Conservation (phyloP, 164 flowering plant genomes). For the Platanus orientalis region DNA sequence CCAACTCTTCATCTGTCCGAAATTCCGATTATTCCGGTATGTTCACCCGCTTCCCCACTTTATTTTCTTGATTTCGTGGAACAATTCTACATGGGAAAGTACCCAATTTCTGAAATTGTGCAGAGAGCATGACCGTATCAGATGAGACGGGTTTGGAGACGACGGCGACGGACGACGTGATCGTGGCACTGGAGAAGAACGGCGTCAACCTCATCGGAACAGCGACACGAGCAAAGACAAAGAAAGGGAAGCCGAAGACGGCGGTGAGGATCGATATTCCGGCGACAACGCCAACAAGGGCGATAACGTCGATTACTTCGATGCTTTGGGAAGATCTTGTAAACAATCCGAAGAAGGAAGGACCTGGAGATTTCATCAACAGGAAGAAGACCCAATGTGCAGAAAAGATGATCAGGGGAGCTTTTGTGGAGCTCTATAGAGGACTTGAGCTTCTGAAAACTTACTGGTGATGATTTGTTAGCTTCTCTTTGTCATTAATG, state of each 20-base stretch:
- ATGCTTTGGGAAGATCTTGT: conserved; percentile 85
- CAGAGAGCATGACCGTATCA: conserved; percentile 36
- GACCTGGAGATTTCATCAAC: conserved; percentile 43
- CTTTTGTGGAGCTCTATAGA: conserved; percentile 88
- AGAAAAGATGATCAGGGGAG: conserved; percentile 85
- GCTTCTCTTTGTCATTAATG: too few species aligned
- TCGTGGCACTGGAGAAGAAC: conserved; percentile 47
- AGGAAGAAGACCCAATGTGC: conserved; percentile 81
- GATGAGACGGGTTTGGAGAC: conserved; percentile 17
- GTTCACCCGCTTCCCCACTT: background rate
- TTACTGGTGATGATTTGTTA: conserved; percentile 57
- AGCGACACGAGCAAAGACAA: conserved; percentile 36
- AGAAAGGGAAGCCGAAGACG: conserved; percentile 54
- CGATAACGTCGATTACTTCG: conserved; percentile 58
- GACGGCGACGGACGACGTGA: conserved; percentile 36
- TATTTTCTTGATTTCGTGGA: background rate
- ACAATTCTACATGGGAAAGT: background rate
- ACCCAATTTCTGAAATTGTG: background rate
- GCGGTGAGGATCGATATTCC: conserved; percentile 74
- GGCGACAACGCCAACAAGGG: conserved; percentile 51
- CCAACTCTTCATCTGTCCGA: conserved; percentile 42
- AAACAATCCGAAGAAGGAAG: conserved; percentile 64
- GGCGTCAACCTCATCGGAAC: conserved; percentile 43
- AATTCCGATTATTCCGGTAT: conserved; percentile 49
- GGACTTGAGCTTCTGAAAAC: conserved; percentile 82